Percentiles rank a stretch among this genome's conserved stretches.
These are phyloP conservation scores for Thinopyrum elongatum DNA, from an alignment of 176 grass and related monocot species.

Conservation along the genomic window DNA sequence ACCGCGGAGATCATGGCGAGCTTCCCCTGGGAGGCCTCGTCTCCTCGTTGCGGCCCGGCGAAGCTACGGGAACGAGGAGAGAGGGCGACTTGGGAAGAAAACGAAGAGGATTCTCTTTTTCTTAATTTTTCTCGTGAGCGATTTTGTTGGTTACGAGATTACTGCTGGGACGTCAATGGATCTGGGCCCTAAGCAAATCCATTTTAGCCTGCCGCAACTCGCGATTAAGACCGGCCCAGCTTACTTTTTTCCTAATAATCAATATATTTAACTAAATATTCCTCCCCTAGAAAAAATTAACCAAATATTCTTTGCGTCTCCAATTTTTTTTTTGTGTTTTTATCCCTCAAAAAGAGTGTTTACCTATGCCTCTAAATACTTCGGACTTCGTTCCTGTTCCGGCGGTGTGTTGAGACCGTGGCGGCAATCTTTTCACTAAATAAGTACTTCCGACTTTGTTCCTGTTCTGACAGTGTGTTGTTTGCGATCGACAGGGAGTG, in stretches of 20 bases:
- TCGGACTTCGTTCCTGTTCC: no score
- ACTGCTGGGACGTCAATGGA: not conserved
- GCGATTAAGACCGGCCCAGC: not conserved
- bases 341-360: no score
- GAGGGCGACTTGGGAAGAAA: constrained; percentile 22
- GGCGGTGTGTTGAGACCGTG: no score
- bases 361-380: no score
- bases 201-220: not conserved
- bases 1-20: constrained; percentile 78
- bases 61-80: constrained; percentile 31
- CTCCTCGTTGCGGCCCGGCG: constrained; percentile 34
- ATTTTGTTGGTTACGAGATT: constrained; percentile 23
- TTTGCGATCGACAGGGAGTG: no score
- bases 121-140: not conserved
- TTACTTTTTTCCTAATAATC: not conserved
- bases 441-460: no score
- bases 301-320: no score
- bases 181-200: not conserved
- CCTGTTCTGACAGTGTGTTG: no score
- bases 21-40: constrained; percentile 38
- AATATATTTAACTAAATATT: no score
- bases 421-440: no score
- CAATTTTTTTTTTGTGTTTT: no score
- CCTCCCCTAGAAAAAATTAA: no score
- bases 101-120: constrained; percentile 17